Base-by-base conservation (phyloP, 2,329 filamentous ascomycete genomes). In the Cytospora chrysosperma region DNA sequence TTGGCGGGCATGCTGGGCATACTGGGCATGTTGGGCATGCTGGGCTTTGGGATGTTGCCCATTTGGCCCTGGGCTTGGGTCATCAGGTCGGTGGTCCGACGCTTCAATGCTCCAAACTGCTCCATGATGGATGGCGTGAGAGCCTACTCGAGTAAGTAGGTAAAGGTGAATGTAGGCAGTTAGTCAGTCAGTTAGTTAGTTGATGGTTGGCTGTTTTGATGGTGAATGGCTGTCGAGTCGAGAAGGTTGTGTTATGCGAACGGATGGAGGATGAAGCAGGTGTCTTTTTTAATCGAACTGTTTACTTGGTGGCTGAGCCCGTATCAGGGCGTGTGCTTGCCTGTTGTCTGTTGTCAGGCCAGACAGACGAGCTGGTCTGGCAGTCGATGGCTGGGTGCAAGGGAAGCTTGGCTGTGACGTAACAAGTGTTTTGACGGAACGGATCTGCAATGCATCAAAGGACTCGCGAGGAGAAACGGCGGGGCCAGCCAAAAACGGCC, bases 1-100 rank as follows among this genome's bases (percentile, higher is more conserved):
- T 69, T 65, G 58, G 66, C 64, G 8, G 69, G 67, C 65, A 71
- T 68, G 4, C 59, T 58, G 3, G 72, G 70, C 69, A 73, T 72
- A 21, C 57, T 40, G 9, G 64, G 68, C 56, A 66, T 62, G 40
- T 28, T 59, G 21, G 56, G 60, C 55, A 61, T 59, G 51, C 50
- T 62, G 52, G 61, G 61, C 15, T 54, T 60, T 24, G 56, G 56
- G 21, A 63, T 60, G 26, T 59, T 63, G 61, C 57, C 53, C 51
- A 61, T 43, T 28, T 55, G 51, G n/a, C 59, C 51, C 51, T 61
- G 59, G n/a, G 59, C 59, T 13, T 61, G 59, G 59, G 21, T 27
- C 51, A 55, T 55, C 40, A 63, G 56, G 51, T 63, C 61, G 56
- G 61, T 63, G 40, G 61, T 63, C 49, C 61, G 61, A 59, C 61